Percentiles rank a stretch among this genome's conserved stretches.
Evolutionary conservation across 1,284 basidiomycete species (phyloP).

Genomic region (Trametes hirsuta): DNA sequence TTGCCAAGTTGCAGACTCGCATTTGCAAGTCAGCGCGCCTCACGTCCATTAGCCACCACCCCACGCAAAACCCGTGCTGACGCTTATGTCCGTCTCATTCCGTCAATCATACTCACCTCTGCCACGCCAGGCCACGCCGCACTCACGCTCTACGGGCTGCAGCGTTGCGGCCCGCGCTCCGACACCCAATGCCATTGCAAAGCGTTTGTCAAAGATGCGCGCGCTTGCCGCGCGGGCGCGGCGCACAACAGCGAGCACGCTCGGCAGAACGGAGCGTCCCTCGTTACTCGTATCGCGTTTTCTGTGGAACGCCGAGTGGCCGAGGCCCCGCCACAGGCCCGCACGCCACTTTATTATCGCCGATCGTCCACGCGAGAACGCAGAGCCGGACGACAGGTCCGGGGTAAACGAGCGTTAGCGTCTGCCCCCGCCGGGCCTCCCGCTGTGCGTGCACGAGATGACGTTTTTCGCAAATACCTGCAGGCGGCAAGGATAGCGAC

Average conservation of each 20-base stretch:
- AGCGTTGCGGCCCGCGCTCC: background rate
- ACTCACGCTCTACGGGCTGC: background rate
- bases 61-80: background rate
- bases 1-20: background rate
- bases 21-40: too few species aligned
- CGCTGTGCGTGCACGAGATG: background rate
- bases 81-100: constrained; percentile 2
- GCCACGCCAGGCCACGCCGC: too few species aligned
- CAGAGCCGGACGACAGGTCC: constrained; percentile 1
- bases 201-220: constrained; percentile 1
- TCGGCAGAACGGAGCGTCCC: background rate
- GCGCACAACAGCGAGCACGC: background rate
- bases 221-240: background rate
- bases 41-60: too few species aligned
- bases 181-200: background rate
- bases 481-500: background rate
- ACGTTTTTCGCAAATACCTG: background rate
- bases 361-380: background rate
- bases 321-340: constrained; percentile 6
- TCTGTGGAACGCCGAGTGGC: background rate
- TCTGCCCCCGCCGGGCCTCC: background rate
- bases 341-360: background rate
- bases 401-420: background rate
- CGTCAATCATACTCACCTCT: background rate
- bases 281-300: background rate